phyloP scores from a whole-genome alignment of 176 grass and related monocot genomes.

The Typha latifolia region DNA sequence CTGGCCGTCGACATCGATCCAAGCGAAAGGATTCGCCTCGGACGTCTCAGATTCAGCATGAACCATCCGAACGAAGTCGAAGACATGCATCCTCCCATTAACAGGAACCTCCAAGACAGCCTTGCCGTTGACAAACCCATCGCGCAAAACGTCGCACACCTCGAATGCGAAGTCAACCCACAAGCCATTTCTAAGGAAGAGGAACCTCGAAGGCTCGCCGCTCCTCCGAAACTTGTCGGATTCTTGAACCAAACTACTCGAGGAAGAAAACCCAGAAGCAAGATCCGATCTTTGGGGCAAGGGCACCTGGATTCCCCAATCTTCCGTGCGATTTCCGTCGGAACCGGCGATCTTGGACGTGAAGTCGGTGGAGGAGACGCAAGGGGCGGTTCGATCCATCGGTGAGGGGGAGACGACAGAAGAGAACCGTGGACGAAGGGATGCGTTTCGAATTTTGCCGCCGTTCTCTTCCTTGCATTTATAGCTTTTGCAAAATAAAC shows the following conservation, averaged over 20 bases:
- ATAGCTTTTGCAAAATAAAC: no score
- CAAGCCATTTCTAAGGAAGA: slow-evolving; percentile 41
- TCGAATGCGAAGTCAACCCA: slow-evolving; percentile 44
- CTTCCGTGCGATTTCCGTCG: neutral
- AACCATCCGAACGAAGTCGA: slow-evolving; percentile 62
- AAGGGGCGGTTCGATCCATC: neutral
- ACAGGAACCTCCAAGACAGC: slow-evolving; percentile 16
- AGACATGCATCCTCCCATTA: slow-evolving; percentile 22
- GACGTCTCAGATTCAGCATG: slow-evolving; percentile 39
- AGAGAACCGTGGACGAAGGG: no score
- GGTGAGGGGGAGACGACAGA: no score
- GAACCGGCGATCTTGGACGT: neutral
- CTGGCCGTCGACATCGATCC: slow-evolving; percentile 56
- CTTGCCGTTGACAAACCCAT: slow-evolving; percentile 33
- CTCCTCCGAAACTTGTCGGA: slow-evolving; percentile 39
- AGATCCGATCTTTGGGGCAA: slow-evolving; percentile 16
- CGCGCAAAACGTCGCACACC: slow-evolving; percentile 17
- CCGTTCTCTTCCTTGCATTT: no score
- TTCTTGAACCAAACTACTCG: neutral
- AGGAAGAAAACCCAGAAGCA: neutral
- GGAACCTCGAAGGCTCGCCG: slow-evolving; percentile 41
- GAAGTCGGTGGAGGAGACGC: neutral
- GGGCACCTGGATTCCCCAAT: slow-evolving; percentile 7
- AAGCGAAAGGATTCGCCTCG: slow-evolving; percentile 37
- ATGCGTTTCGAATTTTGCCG: no score